Conservation (phyloP, 257 asterid species). For the Petunia axillaris region DNA sequence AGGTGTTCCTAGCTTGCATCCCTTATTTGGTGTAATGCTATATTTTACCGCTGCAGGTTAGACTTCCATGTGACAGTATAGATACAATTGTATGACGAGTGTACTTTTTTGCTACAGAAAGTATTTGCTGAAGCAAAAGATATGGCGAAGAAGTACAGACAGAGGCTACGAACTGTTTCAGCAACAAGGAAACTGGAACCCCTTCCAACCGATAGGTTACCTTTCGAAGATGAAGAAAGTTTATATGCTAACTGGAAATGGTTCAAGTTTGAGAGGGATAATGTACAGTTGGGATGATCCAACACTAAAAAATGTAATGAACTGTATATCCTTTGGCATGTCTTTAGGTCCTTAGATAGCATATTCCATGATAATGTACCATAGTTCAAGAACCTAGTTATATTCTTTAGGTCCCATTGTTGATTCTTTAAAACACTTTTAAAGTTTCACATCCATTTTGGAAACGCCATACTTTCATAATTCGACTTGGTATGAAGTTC, state of each 20-base stretch:
- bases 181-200: constrained; percentile 49
- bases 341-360: constrained; percentile 19
- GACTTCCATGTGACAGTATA: background rate
- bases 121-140: constrained; percentile 82
- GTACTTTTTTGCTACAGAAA: constrained; percentile 49
- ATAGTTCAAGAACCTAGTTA: constrained; percentile 10
- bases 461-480: background rate
- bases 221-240: constrained; percentile 74
- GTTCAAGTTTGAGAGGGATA: constrained; percentile 69
- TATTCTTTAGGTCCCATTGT: constrained; percentile 6
- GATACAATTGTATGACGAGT: background rate
- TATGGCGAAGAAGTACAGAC: constrained; percentile 87
- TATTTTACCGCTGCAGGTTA: constrained; percentile 1
- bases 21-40: background rate
- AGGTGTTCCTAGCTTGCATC: background rate
- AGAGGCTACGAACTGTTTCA: constrained; percentile 45
- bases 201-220: constrained; percentile 54
- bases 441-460: constrained; percentile 16
- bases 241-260: constrained; percentile 86
- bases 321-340: constrained; percentile 9
- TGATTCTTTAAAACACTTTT: background rate
- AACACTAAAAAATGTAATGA: constrained; percentile 6
- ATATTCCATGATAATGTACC: background rate
- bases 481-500: background rate
- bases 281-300: constrained; percentile 33